Base-by-base conservation (phyloP, 257 asterid species). In the Coffea canephora region DNA sequence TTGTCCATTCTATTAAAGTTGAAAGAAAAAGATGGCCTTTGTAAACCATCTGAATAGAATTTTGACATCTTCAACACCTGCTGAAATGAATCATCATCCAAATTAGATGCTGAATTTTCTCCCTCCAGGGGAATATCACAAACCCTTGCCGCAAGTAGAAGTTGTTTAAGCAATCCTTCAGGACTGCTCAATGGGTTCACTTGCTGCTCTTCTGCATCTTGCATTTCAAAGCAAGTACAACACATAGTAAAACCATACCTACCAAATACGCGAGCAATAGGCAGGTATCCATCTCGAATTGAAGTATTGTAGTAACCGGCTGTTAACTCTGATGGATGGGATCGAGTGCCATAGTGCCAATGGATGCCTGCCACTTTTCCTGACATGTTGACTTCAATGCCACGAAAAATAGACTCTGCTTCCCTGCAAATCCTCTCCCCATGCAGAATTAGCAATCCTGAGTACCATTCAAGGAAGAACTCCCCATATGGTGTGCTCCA, bases 391-490 rank as follows among this genome's bases (percentile, higher is more conserved):
- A 93, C 86, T 83, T 91, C 88, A 62, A 83, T 78, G 15, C 91
- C 95, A 61, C 87, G 84, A 74, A 93, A 93, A 74, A 90, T 90
- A 15, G 87, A 69, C 77, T 85, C 91, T 21, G 95, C 95, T 81
- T 91, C 96, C 79, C 84, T 72, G 79, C 97, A 93, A 71, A 93
- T 89, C 80, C 91, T 88, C 75, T 93, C 95, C 67, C 96, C 96
- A 18, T 93, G 97, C 82, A 80, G 82, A 70, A 93, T 89, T 78
- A 93, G 89, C 91, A 91, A 72, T 25, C 86, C 85, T 0, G 96
- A 91, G 87, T 93, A 91, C 97, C 97, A 93, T 76, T 80, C 84
- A 6, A 91, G 92, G 89, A 91, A 93, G 88, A 93, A 93, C 74
- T 88, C 90, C 18, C 93, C 95, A 36, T 90, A 88, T 8, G 93